Percentiles rank a stretch among this genome's conserved stretches.
Evolutionary conservation across 306 rosid species (phyloP).

Genomic region (Senna siamea): DNA sequence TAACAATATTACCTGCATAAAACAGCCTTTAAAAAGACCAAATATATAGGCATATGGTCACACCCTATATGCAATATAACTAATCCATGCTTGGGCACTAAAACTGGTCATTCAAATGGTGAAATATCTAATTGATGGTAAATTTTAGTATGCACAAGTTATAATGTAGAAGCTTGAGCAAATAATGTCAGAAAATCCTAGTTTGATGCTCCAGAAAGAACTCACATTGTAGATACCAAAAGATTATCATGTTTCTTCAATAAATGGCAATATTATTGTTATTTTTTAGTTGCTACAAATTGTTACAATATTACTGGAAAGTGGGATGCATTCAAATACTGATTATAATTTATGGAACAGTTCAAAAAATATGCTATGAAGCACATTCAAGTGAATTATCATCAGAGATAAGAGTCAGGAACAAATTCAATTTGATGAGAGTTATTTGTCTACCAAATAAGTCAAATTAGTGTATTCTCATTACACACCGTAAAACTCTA

Average conservation of each 20-base stretch:
- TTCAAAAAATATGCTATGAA: conserved; percentile 20
- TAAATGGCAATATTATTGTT: background rate
- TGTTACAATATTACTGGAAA: conserved; percentile 19
- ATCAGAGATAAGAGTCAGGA: background rate
- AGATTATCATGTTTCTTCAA: conserved; percentile 29
- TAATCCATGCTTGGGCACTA: too few relatives aligned
- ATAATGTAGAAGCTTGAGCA: background rate
- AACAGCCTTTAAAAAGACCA: too few relatives aligned
- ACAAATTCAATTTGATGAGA: conserved; percentile 3
- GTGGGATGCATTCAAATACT: background rate
- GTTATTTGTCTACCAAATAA: conserved; percentile 20
- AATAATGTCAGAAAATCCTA: conserved; percentile 20
- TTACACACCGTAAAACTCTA: background rate
- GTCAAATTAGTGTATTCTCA: conserved; percentile 16
- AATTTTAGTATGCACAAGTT: background rate
- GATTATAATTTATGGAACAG: conserved; percentile 15
- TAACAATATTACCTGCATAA: too few relatives aligned
- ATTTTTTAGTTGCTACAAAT: background rate
- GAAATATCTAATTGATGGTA: too few relatives aligned
- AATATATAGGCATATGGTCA: too few relatives aligned
- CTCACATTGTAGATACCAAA: conserved; percentile 4
- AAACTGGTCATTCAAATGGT: too few relatives aligned
- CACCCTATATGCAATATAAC: too few relatives aligned
- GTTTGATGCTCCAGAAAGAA: background rate
- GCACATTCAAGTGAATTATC: conserved; percentile 9